Conservation (phyloP, 2,329 filamentous ascomycete genomes). For the Aureobasidium sp. region DNA sequence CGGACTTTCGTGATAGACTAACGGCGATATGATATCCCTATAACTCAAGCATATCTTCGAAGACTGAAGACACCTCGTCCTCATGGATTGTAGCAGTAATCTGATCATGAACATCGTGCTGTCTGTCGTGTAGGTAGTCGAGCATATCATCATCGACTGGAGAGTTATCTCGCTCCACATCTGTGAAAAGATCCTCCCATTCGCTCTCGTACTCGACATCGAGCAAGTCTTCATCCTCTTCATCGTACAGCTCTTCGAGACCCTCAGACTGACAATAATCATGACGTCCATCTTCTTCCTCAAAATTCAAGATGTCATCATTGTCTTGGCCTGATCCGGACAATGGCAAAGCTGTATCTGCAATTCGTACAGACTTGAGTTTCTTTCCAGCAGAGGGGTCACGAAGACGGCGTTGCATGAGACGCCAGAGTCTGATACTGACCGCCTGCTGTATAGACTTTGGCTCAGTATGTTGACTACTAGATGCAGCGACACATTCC, state of each 20-base stretch:
- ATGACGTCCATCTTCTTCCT: not conserved
- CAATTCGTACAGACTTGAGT: not conserved
- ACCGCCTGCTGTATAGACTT: conserved; percentile 8
- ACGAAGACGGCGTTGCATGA: conserved; percentile 10
- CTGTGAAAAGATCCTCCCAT: not conserved
- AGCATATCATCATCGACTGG: not conserved
- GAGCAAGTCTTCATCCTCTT: not conserved
- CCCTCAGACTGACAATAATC: not conserved
- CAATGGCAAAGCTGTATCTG: not conserved
- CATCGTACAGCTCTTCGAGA: not conserved
- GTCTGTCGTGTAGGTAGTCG: not conserved
- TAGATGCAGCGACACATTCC: not conserved
- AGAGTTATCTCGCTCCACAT: not conserved
- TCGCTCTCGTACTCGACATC: not conserved
- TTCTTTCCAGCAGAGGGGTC: not conserved
- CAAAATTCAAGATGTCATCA: not conserved
- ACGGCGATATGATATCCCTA: not conserved
- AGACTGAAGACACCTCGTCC: not conserved
- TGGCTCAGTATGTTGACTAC: not conserved
- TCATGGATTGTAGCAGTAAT: not conserved
- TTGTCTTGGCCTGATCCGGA: not conserved
- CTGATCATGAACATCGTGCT: not conserved
- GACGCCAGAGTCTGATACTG: conserved; percentile 12
- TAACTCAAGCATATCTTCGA: not conserved
- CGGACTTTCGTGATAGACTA: not conserved